Evolutionary conservation across 1,284 basidiomycete genomes (phyloP).

Genomic region (Papiliotrema terrestris): DNA sequence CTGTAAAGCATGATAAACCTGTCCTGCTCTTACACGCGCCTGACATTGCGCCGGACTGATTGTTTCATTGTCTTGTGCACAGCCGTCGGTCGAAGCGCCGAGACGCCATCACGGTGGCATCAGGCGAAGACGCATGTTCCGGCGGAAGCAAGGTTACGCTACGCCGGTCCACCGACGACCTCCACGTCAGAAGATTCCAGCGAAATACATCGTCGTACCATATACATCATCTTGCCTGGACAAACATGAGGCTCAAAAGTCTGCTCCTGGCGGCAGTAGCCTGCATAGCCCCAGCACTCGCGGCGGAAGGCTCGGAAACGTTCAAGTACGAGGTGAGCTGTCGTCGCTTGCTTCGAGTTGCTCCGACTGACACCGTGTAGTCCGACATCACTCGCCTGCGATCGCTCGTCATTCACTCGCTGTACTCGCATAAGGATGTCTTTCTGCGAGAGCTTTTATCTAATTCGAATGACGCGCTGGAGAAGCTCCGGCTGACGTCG

Average conservation of each 20-base stretch:
- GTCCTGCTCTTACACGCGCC: no score
- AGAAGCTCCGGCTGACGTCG: conserved; percentile 80
- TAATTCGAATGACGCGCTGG: conserved; percentile 90
- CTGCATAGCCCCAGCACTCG: conserved; percentile 55
- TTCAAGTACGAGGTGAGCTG: conserved; percentile 67
- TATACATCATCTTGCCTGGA: no score
- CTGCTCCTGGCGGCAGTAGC: conserved; percentile 26
- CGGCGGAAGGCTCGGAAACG: conserved; percentile 57
- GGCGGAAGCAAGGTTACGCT: no score
- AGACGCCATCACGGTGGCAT: no score
- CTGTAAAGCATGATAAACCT: no score
- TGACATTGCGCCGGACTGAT: no score
- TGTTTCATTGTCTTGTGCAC: no score
- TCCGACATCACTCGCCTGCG: conserved; percentile 87
- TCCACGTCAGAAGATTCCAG: no score
- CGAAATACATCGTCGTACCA: no score
- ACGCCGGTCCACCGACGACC: no score
- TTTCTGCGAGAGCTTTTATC: conserved; percentile 91
- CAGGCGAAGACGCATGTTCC: no score
- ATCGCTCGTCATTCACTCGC: conserved; percentile 78
- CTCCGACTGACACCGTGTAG: conserved; percentile 49
- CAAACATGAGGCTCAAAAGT: conserved; percentile 22
- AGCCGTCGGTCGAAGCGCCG: no score
- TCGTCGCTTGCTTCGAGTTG: not conserved
- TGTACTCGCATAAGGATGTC: conserved; percentile 65